phyloP scores from a whole-genome alignment of 2,329 filamentous ascomycete genomes.

The Ceratocystis ficicola region DNA sequence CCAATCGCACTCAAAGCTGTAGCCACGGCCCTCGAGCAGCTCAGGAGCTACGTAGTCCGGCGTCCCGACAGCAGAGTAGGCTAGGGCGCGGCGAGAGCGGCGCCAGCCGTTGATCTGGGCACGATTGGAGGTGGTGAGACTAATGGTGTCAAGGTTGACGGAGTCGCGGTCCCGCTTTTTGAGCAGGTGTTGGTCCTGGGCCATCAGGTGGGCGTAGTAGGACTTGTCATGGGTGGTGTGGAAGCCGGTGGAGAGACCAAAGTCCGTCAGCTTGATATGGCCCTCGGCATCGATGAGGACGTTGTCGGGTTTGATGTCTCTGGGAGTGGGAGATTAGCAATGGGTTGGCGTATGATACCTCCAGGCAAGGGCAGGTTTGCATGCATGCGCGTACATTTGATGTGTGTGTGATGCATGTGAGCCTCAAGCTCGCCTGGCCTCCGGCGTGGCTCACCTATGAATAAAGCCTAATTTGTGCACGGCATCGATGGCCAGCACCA shows the following conservation, averaged over 20 bases:
- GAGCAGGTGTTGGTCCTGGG: constrained; percentile 58
- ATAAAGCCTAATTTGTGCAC: constrained; percentile 72
- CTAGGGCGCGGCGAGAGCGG: constrained; percentile 87
- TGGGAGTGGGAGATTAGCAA: not conserved
- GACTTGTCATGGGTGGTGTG: constrained; percentile 96
- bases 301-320: constrained; percentile 98
- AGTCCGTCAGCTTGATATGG: constrained; percentile 97
- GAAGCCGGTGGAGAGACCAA: constrained; percentile 93
- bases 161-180: constrained; percentile 70
- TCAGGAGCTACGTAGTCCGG: constrained; percentile 98
- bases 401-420: too few relatives aligned
- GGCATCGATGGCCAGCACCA: constrained; percentile 67
- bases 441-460: constrained; percentile 50
- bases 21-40: constrained; percentile 93
- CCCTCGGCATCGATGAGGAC: constrained; percentile 90
- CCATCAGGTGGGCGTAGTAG: constrained; percentile 89
- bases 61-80: constrained; percentile 95
- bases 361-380: too few relatives aligned
- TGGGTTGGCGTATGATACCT: too few relatives aligned
- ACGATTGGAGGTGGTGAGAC: constrained; percentile 93
- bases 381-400: too few relatives aligned
- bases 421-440: too few relatives aligned
- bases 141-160: constrained; percentile 94
- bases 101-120: constrained; percentile 98
- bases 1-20: constrained; percentile 96